Evolutionary conservation across 2,329 filamentous ascomycete genomes (phyloP).

Genomic region (Albifimbria verrucaria): DNA sequence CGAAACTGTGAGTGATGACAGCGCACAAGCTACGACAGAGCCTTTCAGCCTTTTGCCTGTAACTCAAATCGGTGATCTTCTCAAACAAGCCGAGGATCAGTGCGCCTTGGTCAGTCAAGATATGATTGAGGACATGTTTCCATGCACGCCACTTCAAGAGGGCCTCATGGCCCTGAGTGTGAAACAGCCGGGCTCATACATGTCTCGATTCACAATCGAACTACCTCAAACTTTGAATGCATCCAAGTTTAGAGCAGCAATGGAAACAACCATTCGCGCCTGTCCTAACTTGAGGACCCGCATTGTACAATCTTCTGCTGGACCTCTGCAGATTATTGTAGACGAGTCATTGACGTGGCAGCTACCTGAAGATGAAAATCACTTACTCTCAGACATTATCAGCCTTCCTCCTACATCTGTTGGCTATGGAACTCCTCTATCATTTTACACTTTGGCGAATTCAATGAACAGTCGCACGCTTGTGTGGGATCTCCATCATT

Average conservation of each 20-base stretch:
- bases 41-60: no score
- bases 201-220: conserved; percentile 11
- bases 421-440: conserved; percentile 34
- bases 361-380: conserved; percentile 31
- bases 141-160: conserved; percentile 33
- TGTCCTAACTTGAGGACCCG: conserved; percentile 39
- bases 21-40: no score
- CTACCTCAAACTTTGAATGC: conserved; percentile 8
- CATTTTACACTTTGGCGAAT: background rate
- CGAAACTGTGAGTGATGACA: no score
- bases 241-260: conserved; percentile 8
- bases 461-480: background rate
- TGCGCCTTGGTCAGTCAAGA: no score
- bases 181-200: conserved; percentile 15
- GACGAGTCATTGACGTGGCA: conserved; percentile 31
- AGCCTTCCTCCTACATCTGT: conserved; percentile 30
- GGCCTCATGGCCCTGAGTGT: conserved; percentile 29
- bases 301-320: conserved; percentile 39
- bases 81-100: no score
- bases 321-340: conserved; percentile 42
- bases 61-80: no score
- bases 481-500: conserved; percentile 26
- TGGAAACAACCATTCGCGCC: conserved; percentile 4
- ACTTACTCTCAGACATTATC: conserved; percentile 33
- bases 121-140: conserved; percentile 28